Percentiles rank a stretch among this genome's conserved stretches.
phyloP scores from a whole-genome alignment of 1,284 basidiomycete species.

The Rugosomyces carneus region DNA sequence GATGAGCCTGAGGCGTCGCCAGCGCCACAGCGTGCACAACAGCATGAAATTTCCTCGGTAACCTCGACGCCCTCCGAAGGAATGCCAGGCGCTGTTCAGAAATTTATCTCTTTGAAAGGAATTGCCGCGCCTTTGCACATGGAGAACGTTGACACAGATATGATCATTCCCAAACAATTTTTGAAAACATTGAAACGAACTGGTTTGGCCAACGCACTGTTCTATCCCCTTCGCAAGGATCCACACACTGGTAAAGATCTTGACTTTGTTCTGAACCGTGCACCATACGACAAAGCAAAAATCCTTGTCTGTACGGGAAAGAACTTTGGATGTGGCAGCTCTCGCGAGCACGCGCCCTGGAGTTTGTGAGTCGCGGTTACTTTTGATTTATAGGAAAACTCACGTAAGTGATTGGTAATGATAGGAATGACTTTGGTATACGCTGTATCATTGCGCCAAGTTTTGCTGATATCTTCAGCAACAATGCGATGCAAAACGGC shows the following conservation, averaged over 20 bases:
- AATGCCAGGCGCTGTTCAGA: constrained; percentile 60
- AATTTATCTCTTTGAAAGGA: constrained; percentile 80
- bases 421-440: constrained; percentile 90
- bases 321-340: constrained; percentile 95
- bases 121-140: constrained; percentile 87
- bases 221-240: constrained; percentile 81
- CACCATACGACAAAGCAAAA: constrained; percentile 76
- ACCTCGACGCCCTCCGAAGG: constrained; percentile 42
- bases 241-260: constrained; percentile 75
- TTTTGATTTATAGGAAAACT: not conserved
- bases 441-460: constrained; percentile 89
- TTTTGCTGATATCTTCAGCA: constrained; percentile 93
- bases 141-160: constrained; percentile 94
- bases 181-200: constrained; percentile 93
- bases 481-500: constrained; percentile 93
- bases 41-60: constrained; percentile 25
- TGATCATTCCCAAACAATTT: constrained; percentile 97
- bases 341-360: constrained; percentile 95
- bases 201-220: constrained; percentile 85
- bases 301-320: constrained; percentile 86
- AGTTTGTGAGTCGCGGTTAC: constrained; percentile 62
- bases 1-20: constrained; percentile 71
- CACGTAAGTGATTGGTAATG: not conserved
- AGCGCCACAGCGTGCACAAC: constrained; percentile 35
- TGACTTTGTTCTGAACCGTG: constrained; percentile 86